Evolutionary conservation across 352 stramenopile species (phyloP).

Genomic region (Phytophthora constricta): DNA sequence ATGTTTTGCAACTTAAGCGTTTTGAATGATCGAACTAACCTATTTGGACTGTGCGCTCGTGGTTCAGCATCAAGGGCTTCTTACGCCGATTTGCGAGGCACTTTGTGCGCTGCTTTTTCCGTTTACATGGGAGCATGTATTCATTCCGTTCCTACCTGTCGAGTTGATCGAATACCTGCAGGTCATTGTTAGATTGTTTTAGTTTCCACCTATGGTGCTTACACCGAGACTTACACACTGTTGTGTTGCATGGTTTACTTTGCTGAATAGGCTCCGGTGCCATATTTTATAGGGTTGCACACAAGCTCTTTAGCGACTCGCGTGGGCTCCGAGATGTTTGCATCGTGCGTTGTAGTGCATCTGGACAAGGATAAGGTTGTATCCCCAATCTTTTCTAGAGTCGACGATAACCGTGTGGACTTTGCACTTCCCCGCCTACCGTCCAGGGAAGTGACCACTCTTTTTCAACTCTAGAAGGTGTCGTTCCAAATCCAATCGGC

Average conservation of each 20-base stretch:
- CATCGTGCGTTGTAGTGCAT: conserved; percentile 83
- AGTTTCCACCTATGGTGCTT: background rate
- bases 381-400: conserved; percentile 62
- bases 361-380: conserved; percentile 88
- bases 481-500: conserved; percentile 53
- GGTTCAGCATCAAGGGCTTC: conserved; percentile 59
- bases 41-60: conserved; percentile 10
- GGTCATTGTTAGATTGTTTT: conserved; percentile 27
- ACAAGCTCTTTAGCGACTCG: conserved; percentile 81
- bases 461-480: conserved; percentile 43
- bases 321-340: conserved; percentile 76
- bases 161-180: conserved; percentile 87
- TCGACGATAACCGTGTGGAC: conserved; percentile 60
- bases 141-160: conserved; percentile 84
- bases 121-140: conserved; percentile 88
- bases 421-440: conserved; percentile 60
- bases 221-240: background rate
- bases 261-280: conserved; percentile 67
- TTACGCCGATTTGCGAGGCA: conserved; percentile 83
- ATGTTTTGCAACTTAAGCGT: background rate
- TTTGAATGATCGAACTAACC: background rate
- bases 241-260: conserved; percentile 1
- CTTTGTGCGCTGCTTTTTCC: conserved; percentile 83
- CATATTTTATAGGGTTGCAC: conserved; percentile 88
- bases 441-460: conserved; percentile 46